Conservation (phyloP, 164 flowering plant genomes). For the Vitis rotundifolia region DNA sequence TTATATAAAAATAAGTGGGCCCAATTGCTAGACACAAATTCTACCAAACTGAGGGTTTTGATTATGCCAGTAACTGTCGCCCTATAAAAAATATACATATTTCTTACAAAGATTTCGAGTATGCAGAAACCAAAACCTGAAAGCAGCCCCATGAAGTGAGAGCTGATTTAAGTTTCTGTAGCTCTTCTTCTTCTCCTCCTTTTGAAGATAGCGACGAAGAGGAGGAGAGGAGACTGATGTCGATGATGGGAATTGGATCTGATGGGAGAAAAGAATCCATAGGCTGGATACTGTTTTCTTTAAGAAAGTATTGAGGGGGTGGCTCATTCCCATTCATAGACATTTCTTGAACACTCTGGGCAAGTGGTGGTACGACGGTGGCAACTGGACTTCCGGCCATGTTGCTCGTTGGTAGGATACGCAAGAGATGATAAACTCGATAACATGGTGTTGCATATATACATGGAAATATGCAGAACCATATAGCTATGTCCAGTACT, state of each 20-base stretch:
- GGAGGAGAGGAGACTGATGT: conserved; percentile 18
- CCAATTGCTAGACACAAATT: no score
- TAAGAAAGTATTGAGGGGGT: conserved; percentile 7
- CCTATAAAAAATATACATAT: no score
- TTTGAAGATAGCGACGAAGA: background rate
- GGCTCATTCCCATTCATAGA: conserved; percentile 15
- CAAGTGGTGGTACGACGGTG: background rate
- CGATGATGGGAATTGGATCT: conserved; percentile 21
- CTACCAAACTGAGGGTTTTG: no score
- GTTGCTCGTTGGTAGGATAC: background rate
- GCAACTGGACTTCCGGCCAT: background rate
- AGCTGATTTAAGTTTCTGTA: conserved; percentile 32
- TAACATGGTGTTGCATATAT: no score
- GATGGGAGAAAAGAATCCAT: conserved; percentile 3
- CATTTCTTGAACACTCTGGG: conserved; percentile 21
- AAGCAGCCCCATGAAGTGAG: conserved; percentile 46
- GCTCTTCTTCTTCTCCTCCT: conserved; percentile 15
- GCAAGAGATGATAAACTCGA: background rate
- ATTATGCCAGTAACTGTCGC: no score
- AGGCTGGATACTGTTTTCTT: background rate
- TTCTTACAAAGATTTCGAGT: background rate
- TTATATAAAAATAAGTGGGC: no score
- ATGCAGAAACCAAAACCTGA: conserved; percentile 30
- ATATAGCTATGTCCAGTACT: no score
- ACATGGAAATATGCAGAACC: no score